Evolutionary conservation across 805 yeast genomes (phyloP), one percentile per base, ranked within the genome.

Genomic region (Ogataea nonfermentans): DNA sequence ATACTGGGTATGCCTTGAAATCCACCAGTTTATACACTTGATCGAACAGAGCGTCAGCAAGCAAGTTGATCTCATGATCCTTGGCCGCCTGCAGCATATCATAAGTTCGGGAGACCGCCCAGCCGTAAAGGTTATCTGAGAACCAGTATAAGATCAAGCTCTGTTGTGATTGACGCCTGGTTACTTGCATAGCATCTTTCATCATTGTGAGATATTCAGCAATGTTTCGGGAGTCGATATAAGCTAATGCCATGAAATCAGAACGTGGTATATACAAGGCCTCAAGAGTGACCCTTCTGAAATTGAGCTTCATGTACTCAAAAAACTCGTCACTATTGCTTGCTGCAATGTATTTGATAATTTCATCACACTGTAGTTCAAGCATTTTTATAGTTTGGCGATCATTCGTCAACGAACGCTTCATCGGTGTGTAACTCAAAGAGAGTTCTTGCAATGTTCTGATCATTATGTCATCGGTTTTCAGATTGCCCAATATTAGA

Each of bases 61-160:
- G 61, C 19, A 49, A 33, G 3, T 49, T 27, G 4, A 57, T 24
- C 1, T 32, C 14, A 4, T 37, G 17, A 29, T 43, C 35, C 7
- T 45, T 43, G 2, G 52, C 36, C 9, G 55, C 51, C 17, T 53
- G 56, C 12, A 67, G 36, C 43, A 64, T 76, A 35, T 77, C 79
- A 4, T 48, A 38, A 0, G 81, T 73, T 46, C 77, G 63, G 9
- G 76, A 64, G 39, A 70, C 52, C 2, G 74, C 62, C 84, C 84
- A 79, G 28, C 63, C 58, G 42, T 64, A 60, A 6, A 77, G 47
- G 3, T 76, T 57, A 34, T 69, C 68, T n/a, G 76, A 53, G 31
- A 77, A 63, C 43, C 67, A 76, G 29, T 66, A 60, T 30, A 75
- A 59, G 7, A 76, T 44, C 14, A 75, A 40, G 44, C 68, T 69